phyloP scores from a whole-genome alignment of 768 basidiomycete species.

The Fomitopsis pulvina region DNA sequence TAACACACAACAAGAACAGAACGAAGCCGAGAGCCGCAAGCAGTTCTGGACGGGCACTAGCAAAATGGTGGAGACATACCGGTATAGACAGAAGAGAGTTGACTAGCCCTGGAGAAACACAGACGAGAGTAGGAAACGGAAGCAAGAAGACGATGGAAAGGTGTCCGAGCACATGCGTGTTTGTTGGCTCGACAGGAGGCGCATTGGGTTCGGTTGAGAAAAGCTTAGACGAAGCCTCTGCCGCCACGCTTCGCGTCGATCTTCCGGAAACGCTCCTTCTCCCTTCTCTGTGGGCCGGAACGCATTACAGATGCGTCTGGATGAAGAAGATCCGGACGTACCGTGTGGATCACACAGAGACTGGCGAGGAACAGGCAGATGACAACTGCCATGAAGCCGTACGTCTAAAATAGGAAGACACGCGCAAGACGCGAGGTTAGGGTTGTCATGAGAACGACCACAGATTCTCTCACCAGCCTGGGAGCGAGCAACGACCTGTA shows the following conservation, averaged over 20 bases:
- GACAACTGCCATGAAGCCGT: conserved; percentile 81
- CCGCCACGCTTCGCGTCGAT: conserved; percentile 89
- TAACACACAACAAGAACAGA: neutral
- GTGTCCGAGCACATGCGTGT: neutral
- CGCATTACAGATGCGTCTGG: neutral
- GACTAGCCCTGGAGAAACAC: neutral
- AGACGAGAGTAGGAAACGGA: neutral
- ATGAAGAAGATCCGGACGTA: conserved; percentile 27
- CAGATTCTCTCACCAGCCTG: conserved; percentile 1
- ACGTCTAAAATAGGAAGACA: conserved; percentile 36
- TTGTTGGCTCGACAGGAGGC: neutral
- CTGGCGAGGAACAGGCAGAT: conserved; percentile 71
- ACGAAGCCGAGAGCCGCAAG: neutral
- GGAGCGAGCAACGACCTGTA: neutral
- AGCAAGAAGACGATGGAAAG: neutral
- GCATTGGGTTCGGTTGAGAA: too few species aligned
- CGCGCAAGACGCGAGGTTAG: neutral
- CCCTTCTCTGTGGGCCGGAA: conserved; percentile 48
- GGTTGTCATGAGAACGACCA: conserved; percentile 8
- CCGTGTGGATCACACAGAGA: conserved; percentile 85
- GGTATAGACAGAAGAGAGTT: neutral
- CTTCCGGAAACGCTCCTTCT: conserved; percentile 79
- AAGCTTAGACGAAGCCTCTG: conserved; percentile 68
- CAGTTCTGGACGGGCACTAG: neutral
- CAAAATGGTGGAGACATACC: neutral